Conservation (phyloP, 306 rosid species). For the Cicer pinnatifidum region DNA sequence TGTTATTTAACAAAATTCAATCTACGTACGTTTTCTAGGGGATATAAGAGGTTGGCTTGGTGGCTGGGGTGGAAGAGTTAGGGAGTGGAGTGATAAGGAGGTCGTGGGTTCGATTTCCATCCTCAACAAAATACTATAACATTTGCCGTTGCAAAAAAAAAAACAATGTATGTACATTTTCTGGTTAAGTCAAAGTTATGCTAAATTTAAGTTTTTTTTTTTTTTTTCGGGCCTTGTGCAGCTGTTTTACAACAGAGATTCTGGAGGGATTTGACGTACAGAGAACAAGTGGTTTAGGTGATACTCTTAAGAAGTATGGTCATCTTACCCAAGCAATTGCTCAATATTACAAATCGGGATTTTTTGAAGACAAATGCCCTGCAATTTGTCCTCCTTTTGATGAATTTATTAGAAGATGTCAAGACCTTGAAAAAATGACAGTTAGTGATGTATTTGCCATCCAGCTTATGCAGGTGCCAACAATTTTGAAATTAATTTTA, state of each 20-base stretch:
- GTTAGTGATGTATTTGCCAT: constrained; percentile 89
- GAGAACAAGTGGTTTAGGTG: constrained; percentile 83
- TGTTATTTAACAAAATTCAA: background rate
- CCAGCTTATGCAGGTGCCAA: constrained; percentile 95
- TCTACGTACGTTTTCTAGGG: too few species aligned
- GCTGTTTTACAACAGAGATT: constrained; percentile 94
- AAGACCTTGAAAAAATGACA: constrained; percentile 79
- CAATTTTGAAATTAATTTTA: constrained; percentile 17
- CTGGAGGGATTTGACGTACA: constrained; percentile 96
- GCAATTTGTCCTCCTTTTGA: constrained; percentile 65
- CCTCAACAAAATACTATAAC: too few species aligned
- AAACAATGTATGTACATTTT: background rate
- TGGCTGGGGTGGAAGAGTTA: too few species aligned
- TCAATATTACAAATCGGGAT: constrained; percentile 67
- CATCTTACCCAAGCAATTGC: constrained; percentile 79
- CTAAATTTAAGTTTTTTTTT: constrained; percentile 31
- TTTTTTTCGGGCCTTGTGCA: constrained; percentile 47
- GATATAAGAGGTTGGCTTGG: too few species aligned
- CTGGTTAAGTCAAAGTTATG: constrained; percentile 11
- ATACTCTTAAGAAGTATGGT: constrained; percentile 88
- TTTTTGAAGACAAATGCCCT: constrained; percentile 53
- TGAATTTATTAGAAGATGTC: constrained; percentile 74
- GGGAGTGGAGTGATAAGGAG: too few species aligned
- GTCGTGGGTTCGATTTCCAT: too few species aligned
- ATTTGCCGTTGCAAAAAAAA: too few species aligned